A percentile compares a stretch with the other conserved stretches of the same genome.
These are phyloP conservation scores for Gracilaria domingensis DNA, from an alignment of 23 red algal genomes.

Conservation along the genomic window DNA sequence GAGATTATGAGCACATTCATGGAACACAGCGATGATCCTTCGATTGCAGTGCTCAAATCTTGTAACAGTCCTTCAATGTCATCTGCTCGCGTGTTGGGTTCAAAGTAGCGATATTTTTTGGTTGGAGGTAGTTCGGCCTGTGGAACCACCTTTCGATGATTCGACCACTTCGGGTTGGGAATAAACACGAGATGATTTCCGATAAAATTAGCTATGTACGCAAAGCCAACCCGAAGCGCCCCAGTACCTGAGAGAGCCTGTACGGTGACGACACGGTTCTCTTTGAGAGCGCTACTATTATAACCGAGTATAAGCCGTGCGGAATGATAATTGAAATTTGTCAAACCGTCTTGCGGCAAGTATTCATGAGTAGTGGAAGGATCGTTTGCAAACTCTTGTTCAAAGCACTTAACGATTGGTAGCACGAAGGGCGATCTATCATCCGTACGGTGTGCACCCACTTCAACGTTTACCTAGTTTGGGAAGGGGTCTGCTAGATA, in stretches of 20 bases:
- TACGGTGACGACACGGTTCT: constrained; percentile 85
- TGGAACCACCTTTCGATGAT: constrained; percentile 88
- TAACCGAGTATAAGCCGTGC: constrained; percentile 86
- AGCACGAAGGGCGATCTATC: constrained; percentile 86
- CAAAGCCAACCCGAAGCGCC: constrained; percentile 80
- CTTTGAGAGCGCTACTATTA: constrained; percentile 52
- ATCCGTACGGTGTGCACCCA: constrained; percentile 94
- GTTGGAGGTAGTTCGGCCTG: constrained; percentile 59
- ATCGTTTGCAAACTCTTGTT: constrained; percentile 67
- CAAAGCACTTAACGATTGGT: constrained; percentile 78
- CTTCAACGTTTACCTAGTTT: constrained; percentile 88
- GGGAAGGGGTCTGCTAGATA: constrained; percentile 81
- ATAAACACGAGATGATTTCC: constrained; percentile 67
- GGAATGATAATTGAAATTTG: constrained; percentile 60
- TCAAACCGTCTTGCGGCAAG: constrained; percentile 86
- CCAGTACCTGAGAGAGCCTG: constrained; percentile 93
- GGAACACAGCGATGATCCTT: constrained; percentile 88
- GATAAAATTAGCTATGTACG: constrained; percentile 76
- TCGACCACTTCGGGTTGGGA: constrained; percentile 90
- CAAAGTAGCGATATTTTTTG: constrained; percentile 84
- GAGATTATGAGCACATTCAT: constrained; percentile 98
- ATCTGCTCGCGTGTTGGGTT: constrained; percentile 70
- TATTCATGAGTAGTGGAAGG: constrained; percentile 86
- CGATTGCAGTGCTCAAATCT: constrained; percentile 75
- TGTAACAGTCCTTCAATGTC: constrained; percentile 75